Evolutionary conservation across 768 basidiomycete genomes (phyloP).

Genomic region (Suillus decipiens): DNA sequence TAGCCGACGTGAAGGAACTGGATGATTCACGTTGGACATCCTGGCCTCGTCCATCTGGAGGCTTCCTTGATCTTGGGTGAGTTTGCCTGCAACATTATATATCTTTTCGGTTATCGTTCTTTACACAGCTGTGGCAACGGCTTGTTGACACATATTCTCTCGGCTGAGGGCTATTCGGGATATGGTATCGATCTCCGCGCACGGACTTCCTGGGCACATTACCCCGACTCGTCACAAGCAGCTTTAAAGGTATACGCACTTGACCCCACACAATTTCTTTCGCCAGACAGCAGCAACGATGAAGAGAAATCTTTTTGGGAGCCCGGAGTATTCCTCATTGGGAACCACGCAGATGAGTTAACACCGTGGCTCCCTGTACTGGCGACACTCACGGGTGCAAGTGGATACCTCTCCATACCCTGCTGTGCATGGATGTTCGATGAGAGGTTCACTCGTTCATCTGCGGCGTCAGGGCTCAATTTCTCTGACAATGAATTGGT

Average conservation of each 20-base stretch:
- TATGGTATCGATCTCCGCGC: slow-evolving; percentile 85
- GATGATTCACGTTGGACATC: slow-evolving; percentile 54
- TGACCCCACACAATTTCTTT: slow-evolving; percentile 51
- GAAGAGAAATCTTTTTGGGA: slow-evolving; percentile 29
- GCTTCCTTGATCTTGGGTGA: slow-evolving; percentile 89
- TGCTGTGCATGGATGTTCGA: slow-evolving; percentile 91
- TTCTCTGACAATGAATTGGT: slow-evolving; percentile 24
- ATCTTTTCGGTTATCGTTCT: neutral
- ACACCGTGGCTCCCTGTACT: slow-evolving; percentile 93
- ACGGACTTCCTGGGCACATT: slow-evolving; percentile 82
- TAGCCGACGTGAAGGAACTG: slow-evolving; percentile 4
- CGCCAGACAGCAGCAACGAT: slow-evolving; percentile 15
- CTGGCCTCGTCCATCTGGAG: slow-evolving; percentile 81
- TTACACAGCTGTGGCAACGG: slow-evolving; percentile 83
- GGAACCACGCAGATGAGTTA: slow-evolving; percentile 95
- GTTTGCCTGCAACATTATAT: slow-evolving; percentile 18
- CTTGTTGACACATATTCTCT: slow-evolving; percentile 84
- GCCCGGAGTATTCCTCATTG: slow-evolving; percentile 74
- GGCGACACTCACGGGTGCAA: slow-evolving; percentile 57
- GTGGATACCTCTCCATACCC: slow-evolving; percentile 82
- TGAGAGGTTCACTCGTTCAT: slow-evolving; percentile 55
- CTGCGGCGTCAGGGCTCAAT: slow-evolving; percentile 26
- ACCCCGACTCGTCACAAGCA: slow-evolving; percentile 61
- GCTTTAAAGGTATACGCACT: slow-evolving; percentile 70
- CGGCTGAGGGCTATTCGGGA: slow-evolving; percentile 81